Conservation (phyloP, 306 rosid species). For the Mucuna pruriens region DNA sequence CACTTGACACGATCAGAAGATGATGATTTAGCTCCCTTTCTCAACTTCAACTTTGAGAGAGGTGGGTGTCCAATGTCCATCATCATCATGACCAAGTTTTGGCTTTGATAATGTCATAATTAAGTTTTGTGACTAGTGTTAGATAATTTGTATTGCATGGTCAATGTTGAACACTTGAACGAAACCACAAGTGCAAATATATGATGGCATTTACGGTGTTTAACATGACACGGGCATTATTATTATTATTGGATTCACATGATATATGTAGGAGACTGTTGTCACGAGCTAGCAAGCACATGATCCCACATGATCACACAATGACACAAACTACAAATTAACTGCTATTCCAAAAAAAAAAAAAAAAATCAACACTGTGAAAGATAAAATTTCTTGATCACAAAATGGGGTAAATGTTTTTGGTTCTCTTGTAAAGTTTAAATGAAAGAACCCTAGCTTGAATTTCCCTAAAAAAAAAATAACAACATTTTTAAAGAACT, state of each 20-base stretch:
- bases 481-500: background rate
- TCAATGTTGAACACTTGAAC: background rate
- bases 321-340: background rate
- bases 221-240: background rate
- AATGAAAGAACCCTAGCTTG: background rate
- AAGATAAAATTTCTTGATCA: background rate
- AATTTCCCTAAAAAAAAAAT: background rate
- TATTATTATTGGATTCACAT: background rate
- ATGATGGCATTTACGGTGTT: slow-evolving; percentile 35
- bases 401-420: background rate
- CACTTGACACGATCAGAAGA: slow-evolving; percentile 32
- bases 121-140: slow-evolving; percentile 41
- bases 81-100: slow-evolving; percentile 42
- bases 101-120: slow-evolving; percentile 47
- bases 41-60: slow-evolving; percentile 41
- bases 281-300: slow-evolving; percentile 4
- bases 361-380: background rate
- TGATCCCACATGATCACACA: slow-evolving; percentile 9
- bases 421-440: background rate
- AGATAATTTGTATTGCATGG: slow-evolving; percentile 37
- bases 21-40: slow-evolving; percentile 33
- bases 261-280: background rate
- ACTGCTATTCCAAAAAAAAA: background rate
- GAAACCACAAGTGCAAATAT: background rate
- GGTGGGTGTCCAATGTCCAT: slow-evolving; percentile 52